phyloP scores from a whole-genome alignment of 306 rosid species.

The Vigna reflexopilosa region DNA sequence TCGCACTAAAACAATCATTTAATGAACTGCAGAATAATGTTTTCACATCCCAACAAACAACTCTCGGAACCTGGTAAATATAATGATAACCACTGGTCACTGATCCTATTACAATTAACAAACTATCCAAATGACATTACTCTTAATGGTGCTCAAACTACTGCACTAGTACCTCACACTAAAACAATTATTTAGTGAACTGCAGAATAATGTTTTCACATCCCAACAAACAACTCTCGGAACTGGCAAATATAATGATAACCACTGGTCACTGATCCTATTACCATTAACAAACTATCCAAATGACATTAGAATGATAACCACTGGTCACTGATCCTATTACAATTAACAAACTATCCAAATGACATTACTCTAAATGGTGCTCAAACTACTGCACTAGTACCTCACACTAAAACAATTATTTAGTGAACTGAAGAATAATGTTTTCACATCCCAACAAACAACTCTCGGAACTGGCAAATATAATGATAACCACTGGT shows the following conservation, averaged over 20 bases:
- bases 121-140: not conserved
- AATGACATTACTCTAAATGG: too few species aligned
- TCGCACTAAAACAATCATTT: slow-evolving; percentile 16
- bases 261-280: slow-evolving; percentile 21
- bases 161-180: not conserved
- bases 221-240: not conserved
- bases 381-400: not conserved
- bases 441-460: not conserved
- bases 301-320: not conserved
- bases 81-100: slow-evolving; percentile 24
- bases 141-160: not conserved
- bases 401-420: slow-evolving; percentile 15
- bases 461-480: slow-evolving; percentile 16
- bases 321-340: slow-evolving; percentile 14
- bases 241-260: slow-evolving; percentile 18
- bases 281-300: slow-evolving; percentile 1
- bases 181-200: slow-evolving; percentile 13
- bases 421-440: not conserved
- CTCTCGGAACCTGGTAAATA: not conserved
- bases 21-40: slow-evolving; percentile 1
- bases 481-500: slow-evolving; percentile 9
- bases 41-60: not conserved
- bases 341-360: not conserved
- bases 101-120: slow-evolving; percentile 9
- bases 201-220: not conserved